Evolutionary conservation across 306 rosid species (phyloP).

Genomic region (Ammopiptanthus mongolicus): DNA sequence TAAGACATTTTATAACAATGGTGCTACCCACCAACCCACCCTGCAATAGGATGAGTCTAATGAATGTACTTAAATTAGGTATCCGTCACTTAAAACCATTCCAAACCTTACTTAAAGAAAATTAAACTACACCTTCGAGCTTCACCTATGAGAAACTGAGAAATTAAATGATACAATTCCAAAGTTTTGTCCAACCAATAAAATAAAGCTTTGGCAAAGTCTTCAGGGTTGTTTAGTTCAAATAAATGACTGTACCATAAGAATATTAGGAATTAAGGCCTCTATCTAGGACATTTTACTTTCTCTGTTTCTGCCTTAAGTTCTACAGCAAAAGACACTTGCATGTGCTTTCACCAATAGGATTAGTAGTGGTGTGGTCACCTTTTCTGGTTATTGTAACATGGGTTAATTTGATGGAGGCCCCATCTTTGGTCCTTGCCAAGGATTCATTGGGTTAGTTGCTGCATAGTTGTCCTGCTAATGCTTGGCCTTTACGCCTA

Average conservation of each 20-base stretch:
- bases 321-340: background rate
- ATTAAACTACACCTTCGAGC: background rate
- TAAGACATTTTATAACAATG: background rate
- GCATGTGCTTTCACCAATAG: background rate
- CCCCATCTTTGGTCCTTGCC: conserved; percentile 9
- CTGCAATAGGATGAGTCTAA: background rate
- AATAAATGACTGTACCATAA: background rate
- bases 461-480: background rate
- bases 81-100: background rate
- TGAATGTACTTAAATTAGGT: conserved; percentile 13
- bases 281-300: background rate
- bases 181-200: background rate
- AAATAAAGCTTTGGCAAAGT: background rate
- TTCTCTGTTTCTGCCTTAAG: background rate
- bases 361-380: conserved; percentile 14
- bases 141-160: background rate
- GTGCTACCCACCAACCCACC: conserved; percentile 18
- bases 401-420: background rate
- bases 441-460: background rate
- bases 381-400: background rate
- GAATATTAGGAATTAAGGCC: background rate
- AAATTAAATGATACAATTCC: background rate
- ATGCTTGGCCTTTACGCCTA: conserved; percentile 4
- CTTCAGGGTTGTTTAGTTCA: background rate
- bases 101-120: background rate